phyloP scores from a whole-genome alignment of 1,284 basidiomycete genomes.

The Acaromyces ingoldii region DNA sequence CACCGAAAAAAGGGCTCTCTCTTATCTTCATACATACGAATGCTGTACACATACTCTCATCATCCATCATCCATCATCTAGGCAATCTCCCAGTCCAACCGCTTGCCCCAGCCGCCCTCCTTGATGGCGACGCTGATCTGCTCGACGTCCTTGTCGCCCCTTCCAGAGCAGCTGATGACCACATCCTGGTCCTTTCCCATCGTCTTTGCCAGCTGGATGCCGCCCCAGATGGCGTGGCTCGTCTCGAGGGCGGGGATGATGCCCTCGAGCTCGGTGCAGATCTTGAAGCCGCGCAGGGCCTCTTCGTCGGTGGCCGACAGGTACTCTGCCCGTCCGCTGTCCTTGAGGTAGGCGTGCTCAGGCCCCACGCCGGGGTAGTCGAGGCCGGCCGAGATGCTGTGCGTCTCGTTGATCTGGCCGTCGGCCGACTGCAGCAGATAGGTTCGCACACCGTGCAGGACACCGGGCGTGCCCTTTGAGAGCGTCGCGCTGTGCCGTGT shows the following conservation, averaged over 20 bases:
- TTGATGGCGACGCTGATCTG: conserved; percentile 66
- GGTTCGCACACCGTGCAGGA: conserved; percentile 91
- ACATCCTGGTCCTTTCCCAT: conserved; percentile 78
- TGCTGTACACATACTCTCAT: too few species aligned
- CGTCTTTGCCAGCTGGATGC: conserved; percentile 75
- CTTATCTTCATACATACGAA: too few species aligned
- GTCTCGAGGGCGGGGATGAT: conserved; percentile 98
- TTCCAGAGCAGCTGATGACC: conserved; percentile 65
- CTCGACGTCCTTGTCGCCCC: conserved; percentile 92
- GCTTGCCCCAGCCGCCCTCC: conserved; percentile 42
- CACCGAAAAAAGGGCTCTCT: too few species aligned
- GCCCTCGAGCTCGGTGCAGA: conserved; percentile 86
- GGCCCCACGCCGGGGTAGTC: conserved; percentile 74
- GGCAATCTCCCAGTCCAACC: conserved; percentile 36
- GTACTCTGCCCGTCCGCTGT: conserved; percentile 87
- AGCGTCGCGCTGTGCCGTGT: conserved; percentile 89
- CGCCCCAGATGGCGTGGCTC: conserved; percentile 90
- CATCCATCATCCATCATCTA: too few species aligned
- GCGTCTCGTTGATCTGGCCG: conserved; percentile 94
- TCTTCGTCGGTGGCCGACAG: conserved; percentile 87
- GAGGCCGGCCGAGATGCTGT: conserved; percentile 91
- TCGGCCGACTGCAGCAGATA: conserved; percentile 82
- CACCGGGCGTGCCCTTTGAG: conserved; percentile 80
- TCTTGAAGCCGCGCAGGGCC: conserved; percentile 83
- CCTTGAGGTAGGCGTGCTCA: conserved; percentile 94